phyloP scores from a whole-genome alignment of 139 green algal genomes.

The Chlamydomonas schloesseri region DNA sequence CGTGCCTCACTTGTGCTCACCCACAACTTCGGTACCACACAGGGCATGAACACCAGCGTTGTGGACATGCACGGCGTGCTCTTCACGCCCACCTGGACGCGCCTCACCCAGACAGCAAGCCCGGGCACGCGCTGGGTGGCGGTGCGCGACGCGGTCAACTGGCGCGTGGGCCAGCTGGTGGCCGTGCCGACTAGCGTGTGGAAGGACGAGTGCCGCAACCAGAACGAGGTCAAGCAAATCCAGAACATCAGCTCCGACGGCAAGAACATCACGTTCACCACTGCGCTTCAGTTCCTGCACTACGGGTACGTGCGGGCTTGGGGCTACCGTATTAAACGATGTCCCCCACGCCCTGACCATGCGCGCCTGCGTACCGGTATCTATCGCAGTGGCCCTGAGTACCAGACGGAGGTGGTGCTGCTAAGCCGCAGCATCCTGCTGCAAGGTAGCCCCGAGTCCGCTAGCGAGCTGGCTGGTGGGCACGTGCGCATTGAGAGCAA shows the following conservation, averaged over 20 bases:
- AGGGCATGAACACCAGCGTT: background rate
- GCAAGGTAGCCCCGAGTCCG: background rate
- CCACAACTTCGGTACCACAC: background rate
- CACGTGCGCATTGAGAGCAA: slow-evolving; percentile 26
- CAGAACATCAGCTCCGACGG: slow-evolving; percentile 31
- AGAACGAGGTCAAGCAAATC: slow-evolving; percentile 63
- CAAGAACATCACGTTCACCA: slow-evolving; percentile 41
- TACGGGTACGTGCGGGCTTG: slow-evolving; percentile 50
- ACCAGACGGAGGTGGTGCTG: slow-evolving; percentile 65
- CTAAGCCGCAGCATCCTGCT: slow-evolving; percentile 61
- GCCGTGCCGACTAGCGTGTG: slow-evolving; percentile 58
- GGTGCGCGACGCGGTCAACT: slow-evolving; percentile 54
- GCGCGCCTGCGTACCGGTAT: background rate
- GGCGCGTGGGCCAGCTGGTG: slow-evolving; percentile 60
- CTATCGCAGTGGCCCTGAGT: slow-evolving; percentile 63
- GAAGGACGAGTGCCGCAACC: slow-evolving; percentile 61
- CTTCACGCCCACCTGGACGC: slow-evolving; percentile 68
- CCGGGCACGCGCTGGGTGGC: slow-evolving; percentile 11
- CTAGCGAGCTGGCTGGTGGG: background rate
- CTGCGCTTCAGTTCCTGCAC: slow-evolving; percentile 45
- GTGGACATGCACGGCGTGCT: slow-evolving; percentile 65
- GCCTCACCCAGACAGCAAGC: slow-evolving; percentile 43
- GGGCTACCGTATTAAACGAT: background rate
- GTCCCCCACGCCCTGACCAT: background rate
- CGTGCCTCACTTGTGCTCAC: no score